Base-by-base conservation (phyloP, 192 early-diverging fungal genomes). In the Rhizophagus sp. region DNA sequence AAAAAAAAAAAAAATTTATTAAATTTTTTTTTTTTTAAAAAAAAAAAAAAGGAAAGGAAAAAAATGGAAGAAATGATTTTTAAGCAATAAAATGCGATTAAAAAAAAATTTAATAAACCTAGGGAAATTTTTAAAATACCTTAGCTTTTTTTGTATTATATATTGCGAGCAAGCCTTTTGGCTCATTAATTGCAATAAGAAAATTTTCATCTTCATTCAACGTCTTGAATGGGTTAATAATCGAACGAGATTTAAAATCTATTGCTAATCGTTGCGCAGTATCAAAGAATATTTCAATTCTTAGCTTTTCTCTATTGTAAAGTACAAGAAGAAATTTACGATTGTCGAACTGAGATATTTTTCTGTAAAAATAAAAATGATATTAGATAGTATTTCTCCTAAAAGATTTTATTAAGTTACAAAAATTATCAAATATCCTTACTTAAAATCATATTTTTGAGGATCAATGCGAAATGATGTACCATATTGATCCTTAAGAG, bases 111-210 rank as follows among this genome's bases (percentile, higher is more conserved):
- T 36, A 36, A 36, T 36, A 36, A 36, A 36, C 2, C 36, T 36
- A 36, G 36, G 4, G 36, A 36, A 36, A 4, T 36, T 36, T 36
- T 36, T 4, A 22, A 72, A 47, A 12, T 75, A 75, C 73, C 52
- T 17, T 24, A 1, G 25, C 47, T 1, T 25, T 22, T 10, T 30
- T 13, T 36, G 15, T 75, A 36, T 57, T 7, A 22, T 30, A 52
- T 6, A 75, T 75, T n/a, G 34, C 73, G 9, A 75, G 30, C 11
- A 75, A 36, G 1, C 27, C 73, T 62, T 52, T 50, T 4, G 73
- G 19, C 22, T 75, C 73, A 75, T 75, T 62, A 22, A 75, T n/a
- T 11, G 73, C 73, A 61, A 75, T 57, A 25, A 61, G 8, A 61
- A 15, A 75, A 75, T 75, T 4, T 62, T 75, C 73, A 25, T 25